phyloP scores from a whole-genome alignment of 208 protist species.

The Trypanosoma brucei region DNA sequence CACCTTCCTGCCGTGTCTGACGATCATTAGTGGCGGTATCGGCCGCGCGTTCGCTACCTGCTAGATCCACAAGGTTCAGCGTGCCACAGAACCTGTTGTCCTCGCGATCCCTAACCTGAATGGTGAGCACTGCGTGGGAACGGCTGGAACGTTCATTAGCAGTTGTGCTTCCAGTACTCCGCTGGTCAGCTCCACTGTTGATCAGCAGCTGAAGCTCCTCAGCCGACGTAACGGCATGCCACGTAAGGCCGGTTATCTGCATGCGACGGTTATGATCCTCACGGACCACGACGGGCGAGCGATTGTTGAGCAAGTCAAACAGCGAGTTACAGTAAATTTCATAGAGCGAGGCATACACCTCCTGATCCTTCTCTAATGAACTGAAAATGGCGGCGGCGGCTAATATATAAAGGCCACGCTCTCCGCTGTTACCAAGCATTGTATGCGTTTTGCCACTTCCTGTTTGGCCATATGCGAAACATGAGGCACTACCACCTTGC shows the following conservation, averaged over 20 bases:
- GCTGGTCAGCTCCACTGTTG: constrained; percentile 66
- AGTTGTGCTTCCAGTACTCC: constrained; percentile 80
- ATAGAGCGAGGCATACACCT: constrained; percentile 83
- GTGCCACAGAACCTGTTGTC: constrained; percentile 59
- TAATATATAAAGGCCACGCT: constrained; percentile 89
- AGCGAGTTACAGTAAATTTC: constrained; percentile 96
- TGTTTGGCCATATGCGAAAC: constrained; percentile 93
- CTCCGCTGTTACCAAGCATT: constrained; percentile 46
- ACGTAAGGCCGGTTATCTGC: constrained; percentile 88
- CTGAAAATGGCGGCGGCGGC: constrained; percentile 89
- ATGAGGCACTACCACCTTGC: constrained; percentile 91
- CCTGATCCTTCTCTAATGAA: constrained; percentile 31
- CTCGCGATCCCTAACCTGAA: constrained; percentile 33
- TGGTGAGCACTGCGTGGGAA: constrained; percentile 85
- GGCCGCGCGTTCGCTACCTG: constrained; percentile 94
- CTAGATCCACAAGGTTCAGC: constrained; percentile 97
- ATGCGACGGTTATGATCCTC: constrained; percentile 90
- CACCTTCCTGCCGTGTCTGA: constrained; percentile 86
- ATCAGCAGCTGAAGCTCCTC: constrained; percentile 76
- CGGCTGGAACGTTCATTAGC: constrained; percentile 88
- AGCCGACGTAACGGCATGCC: constrained; percentile 47
- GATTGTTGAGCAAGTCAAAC: constrained; percentile 91
- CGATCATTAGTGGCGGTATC: constrained; percentile 89
- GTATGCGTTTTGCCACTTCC: constrained; percentile 77
- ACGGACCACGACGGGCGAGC: constrained; percentile 79